Evolutionary conservation across 129 eudicot genomes (phyloP), one percentile per base, ranked within the genome.

Genomic region (Helianthus annuus): DNA sequence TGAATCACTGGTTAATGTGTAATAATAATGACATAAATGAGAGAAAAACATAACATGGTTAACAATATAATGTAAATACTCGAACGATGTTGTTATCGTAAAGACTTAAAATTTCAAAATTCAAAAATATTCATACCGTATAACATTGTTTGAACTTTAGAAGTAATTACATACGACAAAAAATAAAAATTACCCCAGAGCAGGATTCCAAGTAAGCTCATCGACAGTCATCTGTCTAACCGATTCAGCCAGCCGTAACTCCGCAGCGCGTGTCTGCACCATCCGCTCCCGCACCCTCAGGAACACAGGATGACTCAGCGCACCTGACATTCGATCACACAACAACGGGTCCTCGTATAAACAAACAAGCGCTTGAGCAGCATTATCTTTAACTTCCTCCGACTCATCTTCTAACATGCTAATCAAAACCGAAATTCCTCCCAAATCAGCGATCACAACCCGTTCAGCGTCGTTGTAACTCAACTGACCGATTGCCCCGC

Each of bases 401-500:
- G 86, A 85, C 77, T 85, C 90, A n/a, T 78, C 88, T 67, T 83
- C 81, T 57, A 87, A 66, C 83, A 81, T 42, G n/a, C 74, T 79
- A 15, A 82, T 79, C 64, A 88, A 86, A 74, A 69, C 65, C 16
- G 78, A 87, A 66, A 88, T 81, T 7, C 83, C 89, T 10, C 83
- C 91, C 36, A 67, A 80, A 73, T 75, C 62, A 17, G 84, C 79
- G 36, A 88, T 84, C 48, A 65, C 81, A 17, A 13, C 52, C 34
- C 91, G 70, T 40, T 78, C 91, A 64, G 70, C 74, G 66, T 61
- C 77, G 17, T 81, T 58, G 71, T 74, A 76, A 69, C 96, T 85
- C 78, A 88, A 76, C 83, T 83, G 91, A 15, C 91, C 88, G 49
- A 88, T 70, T 9, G 78, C 83, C 24, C 96, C 96, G 46, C 87